These are phyloP conservation scores for Noccaea bulbosa DNA, from an alignment of 345 rosid genomes.

Conservation along the genomic window DNA sequence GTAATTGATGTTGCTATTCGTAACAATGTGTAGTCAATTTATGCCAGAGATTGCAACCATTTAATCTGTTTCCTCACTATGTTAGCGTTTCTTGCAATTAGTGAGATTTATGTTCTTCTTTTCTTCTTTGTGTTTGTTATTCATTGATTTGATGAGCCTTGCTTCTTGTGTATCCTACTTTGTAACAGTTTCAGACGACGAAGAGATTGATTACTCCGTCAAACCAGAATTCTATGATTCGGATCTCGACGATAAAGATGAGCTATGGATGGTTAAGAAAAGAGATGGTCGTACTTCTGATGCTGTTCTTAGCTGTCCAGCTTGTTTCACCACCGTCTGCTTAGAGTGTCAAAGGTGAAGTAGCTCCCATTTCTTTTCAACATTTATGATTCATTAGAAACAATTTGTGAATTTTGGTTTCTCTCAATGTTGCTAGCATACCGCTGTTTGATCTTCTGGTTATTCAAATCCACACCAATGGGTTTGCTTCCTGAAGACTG, in stretches of 20 bases:
- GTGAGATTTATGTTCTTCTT: background rate
- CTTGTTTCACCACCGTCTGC: constrained; percentile 82
- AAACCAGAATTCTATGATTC: constrained; percentile 80
- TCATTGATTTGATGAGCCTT: constrained; percentile 4
- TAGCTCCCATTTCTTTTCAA: background rate
- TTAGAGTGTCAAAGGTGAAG: constrained; percentile 76
- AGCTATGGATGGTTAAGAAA: constrained; percentile 58
- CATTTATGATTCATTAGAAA: constrained; percentile 5
- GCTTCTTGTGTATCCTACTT: background rate
- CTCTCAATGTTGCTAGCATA: background rate
- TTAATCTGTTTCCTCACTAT: background rate
- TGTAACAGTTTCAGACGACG: constrained; percentile 71
- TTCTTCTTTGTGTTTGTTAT: background rate
- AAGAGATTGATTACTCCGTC: constrained; percentile 72
- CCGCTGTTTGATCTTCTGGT: background rate
- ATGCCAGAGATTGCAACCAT: background rate
- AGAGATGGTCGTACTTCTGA: constrained; percentile 66
- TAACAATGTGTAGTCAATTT: background rate
- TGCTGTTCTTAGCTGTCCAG: constrained; percentile 87
- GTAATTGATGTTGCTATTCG: background rate
- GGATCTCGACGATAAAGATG: constrained; percentile 69
- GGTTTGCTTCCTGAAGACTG: constrained; percentile 7
- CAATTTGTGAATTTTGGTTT: background rate
- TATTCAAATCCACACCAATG: background rate
- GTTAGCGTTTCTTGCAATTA: background rate